phyloP scores from a whole-genome alignment of 1,139 yeast genomes.

The Eremothecium sinecaudum region DNA sequence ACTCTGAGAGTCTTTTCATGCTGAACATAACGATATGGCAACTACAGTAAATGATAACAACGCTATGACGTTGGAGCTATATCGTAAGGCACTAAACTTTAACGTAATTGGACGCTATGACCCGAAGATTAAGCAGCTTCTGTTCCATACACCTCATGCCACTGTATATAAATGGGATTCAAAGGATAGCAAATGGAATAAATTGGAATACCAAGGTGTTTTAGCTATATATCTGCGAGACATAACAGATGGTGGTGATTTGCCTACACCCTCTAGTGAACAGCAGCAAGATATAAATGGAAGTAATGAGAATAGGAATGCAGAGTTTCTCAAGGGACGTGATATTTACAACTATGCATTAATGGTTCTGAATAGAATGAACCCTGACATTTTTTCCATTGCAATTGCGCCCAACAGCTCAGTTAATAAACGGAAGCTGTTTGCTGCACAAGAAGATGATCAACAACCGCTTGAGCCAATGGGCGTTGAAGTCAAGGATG shows the following conservation, averaged over 20 bases:
- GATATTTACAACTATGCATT: slow-evolving; percentile 66
- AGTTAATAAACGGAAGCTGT: slow-evolving; percentile 36
- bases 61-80: slow-evolving; percentile 40
- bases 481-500: slow-evolving; percentile 72
- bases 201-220: slow-evolving; percentile 72
- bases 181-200: slow-evolving; percentile 66
- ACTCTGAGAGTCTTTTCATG: too few relatives aligned
- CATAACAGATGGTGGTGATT: slow-evolving; percentile 18
- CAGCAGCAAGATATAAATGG: slow-evolving; percentile 14
- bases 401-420: slow-evolving; percentile 61
- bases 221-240: slow-evolving; percentile 68
- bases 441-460: slow-evolving; percentile 34
- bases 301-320: slow-evolving; percentile 21
- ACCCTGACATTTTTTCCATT: slow-evolving; percentile 68
- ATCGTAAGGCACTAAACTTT: slow-evolving; percentile 62
- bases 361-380: slow-evolving; percentile 63
- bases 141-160: slow-evolving; percentile 64
- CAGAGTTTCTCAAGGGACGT: slow-evolving; percentile 25
- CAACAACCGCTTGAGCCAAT: slow-evolving; percentile 43
- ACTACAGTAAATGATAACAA: slow-evolving; percentile 1
- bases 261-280: slow-evolving; percentile 17
- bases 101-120: slow-evolving; percentile 81
- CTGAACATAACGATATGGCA: neutral
- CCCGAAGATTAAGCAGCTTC: slow-evolving; percentile 63
- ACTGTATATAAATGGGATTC: slow-evolving; percentile 61